A percentile compares a stretch with the other conserved stretches of the same genome.
Evolutionary conservation across 805 yeast species (phyloP).

Genomic region (Barnettozyma pratensis): DNA sequence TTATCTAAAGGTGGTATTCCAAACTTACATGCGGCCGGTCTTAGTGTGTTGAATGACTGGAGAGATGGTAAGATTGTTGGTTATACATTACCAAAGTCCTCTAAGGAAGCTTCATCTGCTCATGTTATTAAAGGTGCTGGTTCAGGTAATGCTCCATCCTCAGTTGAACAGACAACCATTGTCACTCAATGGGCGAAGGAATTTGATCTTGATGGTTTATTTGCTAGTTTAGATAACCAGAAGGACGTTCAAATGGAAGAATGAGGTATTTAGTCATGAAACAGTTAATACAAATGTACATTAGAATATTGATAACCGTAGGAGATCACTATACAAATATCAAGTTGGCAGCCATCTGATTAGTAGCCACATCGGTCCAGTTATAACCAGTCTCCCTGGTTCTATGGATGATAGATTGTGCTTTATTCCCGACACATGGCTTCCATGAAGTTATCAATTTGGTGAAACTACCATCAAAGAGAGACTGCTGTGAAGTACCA

Average conservation of each 20-base stretch:
- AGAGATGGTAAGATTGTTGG: conserved; percentile 92
- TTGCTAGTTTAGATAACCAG: conserved; percentile 36
- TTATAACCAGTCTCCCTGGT: too few species aligned
- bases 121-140: conserved; percentile 23
- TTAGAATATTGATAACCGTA: background rate
- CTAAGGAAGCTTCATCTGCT: conserved; percentile 35
- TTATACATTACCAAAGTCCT: conserved; percentile 74
- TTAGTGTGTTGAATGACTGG: conserved; percentile 87
- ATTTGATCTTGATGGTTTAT: conserved; percentile 83
- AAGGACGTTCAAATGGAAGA: conserved; percentile 22
- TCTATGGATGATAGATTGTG: too few species aligned
- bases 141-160: conserved; percentile 29
- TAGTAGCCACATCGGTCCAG: too few species aligned
- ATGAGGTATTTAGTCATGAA: background rate
- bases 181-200: conserved; percentile 93
- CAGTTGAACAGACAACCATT: conserved; percentile 56
- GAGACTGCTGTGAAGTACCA: too few species aligned
- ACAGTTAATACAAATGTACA: background rate
- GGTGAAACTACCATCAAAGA: too few species aligned
- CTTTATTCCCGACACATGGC: too few species aligned
- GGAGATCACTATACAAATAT: too few species aligned
- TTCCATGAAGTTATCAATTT: too few species aligned
- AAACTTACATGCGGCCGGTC: conserved; percentile 79
- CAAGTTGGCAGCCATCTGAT: too few species aligned
- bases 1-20: conserved; percentile 92